Percentiles rank a stretch among this genome's conserved stretches.
phyloP scores from a whole-genome alignment of 2,329 filamentous ascomycete genomes.

The Colletotrichum trifolii region DNA sequence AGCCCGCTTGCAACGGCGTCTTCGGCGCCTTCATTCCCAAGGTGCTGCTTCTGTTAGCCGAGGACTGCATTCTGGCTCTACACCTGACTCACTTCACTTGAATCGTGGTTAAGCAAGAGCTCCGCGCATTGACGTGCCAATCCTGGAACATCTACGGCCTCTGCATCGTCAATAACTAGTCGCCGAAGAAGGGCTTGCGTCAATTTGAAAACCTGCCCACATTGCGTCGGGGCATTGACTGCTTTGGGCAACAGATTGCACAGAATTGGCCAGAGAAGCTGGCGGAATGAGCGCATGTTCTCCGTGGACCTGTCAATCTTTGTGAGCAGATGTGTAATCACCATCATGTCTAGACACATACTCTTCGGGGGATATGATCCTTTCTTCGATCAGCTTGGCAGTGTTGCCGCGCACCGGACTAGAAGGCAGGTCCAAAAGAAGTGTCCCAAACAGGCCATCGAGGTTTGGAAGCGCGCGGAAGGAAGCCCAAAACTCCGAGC shows the following conservation, averaged over 20 bases:
- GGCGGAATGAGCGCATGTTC: slow-evolving; percentile 51
- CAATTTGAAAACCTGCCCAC: slow-evolving; percentile 59
- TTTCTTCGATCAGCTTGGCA: slow-evolving; percentile 47
- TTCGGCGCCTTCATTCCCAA: slow-evolving; percentile 44
- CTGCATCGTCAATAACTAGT: slow-evolving; percentile 39
- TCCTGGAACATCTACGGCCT: slow-evolving; percentile 39
- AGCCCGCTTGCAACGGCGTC: slow-evolving; percentile 48
- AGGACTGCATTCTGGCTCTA: background rate
- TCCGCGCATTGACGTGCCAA: slow-evolving; percentile 44
- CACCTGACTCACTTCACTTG: slow-evolving; percentile 50
- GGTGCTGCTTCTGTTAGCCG: slow-evolving; percentile 38
- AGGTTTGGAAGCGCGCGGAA: slow-evolving; percentile 46
- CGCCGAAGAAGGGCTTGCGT: slow-evolving; percentile 53
- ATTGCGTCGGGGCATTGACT: slow-evolving; percentile 45
- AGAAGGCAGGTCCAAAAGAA: slow-evolving; percentile 52
- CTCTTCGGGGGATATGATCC: slow-evolving; percentile 36
- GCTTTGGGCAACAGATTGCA: slow-evolving; percentile 51
- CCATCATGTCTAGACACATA: slow-evolving; percentile 33
- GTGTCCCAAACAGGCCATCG: slow-evolving; percentile 44
- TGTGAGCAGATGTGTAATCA: slow-evolving; percentile 7
- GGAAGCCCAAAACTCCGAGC: slow-evolving; percentile 50
- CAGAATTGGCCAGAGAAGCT: slow-evolving; percentile 60
- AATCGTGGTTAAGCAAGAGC: slow-evolving; percentile 52
- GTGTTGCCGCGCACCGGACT: slow-evolving; percentile 49
- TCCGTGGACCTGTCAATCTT: slow-evolving; percentile 42